Evolutionary conservation across 768 basidiomycete genomes (phyloP).

Genomic region (Macrolepiota albuminosa): DNA sequence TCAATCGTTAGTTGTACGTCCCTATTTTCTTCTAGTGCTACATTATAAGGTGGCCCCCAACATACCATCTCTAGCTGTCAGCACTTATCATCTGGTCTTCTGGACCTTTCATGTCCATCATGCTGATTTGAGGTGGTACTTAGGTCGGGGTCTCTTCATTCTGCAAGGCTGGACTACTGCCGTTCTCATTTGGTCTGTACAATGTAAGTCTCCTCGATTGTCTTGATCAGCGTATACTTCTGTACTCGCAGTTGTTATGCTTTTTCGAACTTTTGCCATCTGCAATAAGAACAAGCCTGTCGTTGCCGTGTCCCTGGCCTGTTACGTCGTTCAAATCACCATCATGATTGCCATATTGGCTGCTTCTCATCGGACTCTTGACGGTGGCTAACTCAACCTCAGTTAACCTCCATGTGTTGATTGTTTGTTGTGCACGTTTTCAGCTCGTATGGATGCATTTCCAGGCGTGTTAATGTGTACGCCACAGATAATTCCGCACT

Average conservation of each 20-base stretch:
- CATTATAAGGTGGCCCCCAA: background rate
- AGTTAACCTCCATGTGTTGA: background rate
- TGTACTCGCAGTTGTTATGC: conserved; percentile 15
- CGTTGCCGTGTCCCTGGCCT: conserved; percentile 7
- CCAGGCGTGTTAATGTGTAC: conserved; percentile 15
- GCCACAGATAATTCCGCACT: conserved; percentile 13
- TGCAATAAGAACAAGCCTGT: conserved; percentile 13
- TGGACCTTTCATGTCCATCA: background rate
- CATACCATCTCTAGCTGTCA: conserved; percentile 5
- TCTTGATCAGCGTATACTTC: background rate
- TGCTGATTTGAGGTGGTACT: background rate
- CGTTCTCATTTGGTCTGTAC: conserved; percentile 22
- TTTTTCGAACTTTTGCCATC: conserved; percentile 23
- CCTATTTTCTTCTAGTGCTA: background rate
- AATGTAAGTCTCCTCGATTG: conserved; percentile 16
- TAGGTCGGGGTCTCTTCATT: conserved; percentile 18
- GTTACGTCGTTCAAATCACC: conserved; percentile 15
- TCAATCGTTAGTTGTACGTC: conserved; percentile 16
- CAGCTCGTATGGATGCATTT: conserved; percentile 10
- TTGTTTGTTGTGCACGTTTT: background rate
- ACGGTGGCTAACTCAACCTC: conserved; percentile 9
- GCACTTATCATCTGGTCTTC: background rate
- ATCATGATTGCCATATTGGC: conserved; percentile 15
- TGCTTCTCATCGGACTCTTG: conserved; percentile 7
- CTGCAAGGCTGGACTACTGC: conserved; percentile 18